Percentiles rank a stretch among this genome's conserved stretches.
Evolutionary conservation across 1,139 yeast species (phyloP).

Genomic region (Nakaseomyces bracarensis): DNA sequence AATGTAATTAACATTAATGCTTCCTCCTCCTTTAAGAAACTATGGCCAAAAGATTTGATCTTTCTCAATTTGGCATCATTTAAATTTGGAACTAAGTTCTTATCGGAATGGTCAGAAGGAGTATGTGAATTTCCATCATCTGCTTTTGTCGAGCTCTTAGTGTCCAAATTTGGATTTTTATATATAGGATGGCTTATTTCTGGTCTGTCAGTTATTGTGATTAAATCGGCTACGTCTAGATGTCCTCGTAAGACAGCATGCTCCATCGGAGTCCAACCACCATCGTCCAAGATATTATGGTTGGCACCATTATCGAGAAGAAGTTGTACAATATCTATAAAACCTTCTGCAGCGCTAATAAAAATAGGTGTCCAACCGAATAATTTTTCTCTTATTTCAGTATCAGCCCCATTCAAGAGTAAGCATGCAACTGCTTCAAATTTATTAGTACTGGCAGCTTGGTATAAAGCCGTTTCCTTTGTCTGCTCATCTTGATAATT

Average conservation of each 20-base stretch:
- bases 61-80: conserved; percentile 32
- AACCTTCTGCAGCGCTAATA: conserved; percentile 86
- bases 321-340: conserved; percentile 44
- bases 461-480: conserved; percentile 74
- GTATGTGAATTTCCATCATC: not conserved
- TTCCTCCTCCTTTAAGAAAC: conserved; percentile 57
- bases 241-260: conserved; percentile 93
- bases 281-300: conserved; percentile 56
- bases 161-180: not conserved
- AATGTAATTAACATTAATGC: conserved; percentile 67
- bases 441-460: conserved; percentile 63
- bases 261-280: conserved; percentile 97
- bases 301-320: conserved; percentile 49
- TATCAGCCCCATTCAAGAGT: conserved; percentile 52
- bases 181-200: conserved; percentile 20
- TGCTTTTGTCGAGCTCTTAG: conserved; percentile 7
- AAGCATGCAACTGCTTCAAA: conserved; percentile 48
- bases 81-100: not conserved
- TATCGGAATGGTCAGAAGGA: not conserved
- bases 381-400: conserved; percentile 67
- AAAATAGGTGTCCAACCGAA: conserved; percentile 97
- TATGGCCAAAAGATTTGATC: conserved; percentile 80
- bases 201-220: conserved; percentile 38
- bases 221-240: conserved; percentile 53
- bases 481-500: conserved; percentile 54